Evolutionary conservation across 352 stramenopile genomes (phyloP).

Genomic region (Elongisporangium prolatum): DNA sequence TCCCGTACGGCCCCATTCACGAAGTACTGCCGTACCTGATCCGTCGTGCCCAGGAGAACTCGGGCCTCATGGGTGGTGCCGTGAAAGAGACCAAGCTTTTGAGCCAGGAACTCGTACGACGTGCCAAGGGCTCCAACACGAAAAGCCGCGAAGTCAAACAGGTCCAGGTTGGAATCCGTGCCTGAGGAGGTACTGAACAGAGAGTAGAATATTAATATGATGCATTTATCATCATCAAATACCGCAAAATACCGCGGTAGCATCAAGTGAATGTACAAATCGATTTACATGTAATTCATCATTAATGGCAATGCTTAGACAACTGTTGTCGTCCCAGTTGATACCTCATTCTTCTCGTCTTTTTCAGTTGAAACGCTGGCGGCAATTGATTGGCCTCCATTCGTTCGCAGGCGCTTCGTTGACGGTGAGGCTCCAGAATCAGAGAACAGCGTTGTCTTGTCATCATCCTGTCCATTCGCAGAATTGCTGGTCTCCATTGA

Average conservation of each 20-base stretch:
- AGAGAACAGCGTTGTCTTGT: background rate
- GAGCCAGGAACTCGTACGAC: conserved; percentile 62
- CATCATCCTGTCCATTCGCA: background rate
- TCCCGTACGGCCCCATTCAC: conserved; percentile 95
- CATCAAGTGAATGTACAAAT: too few relatives aligned
- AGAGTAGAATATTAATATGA: background rate
- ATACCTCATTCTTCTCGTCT: background rate
- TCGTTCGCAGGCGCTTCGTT: background rate
- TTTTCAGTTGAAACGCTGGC: background rate
- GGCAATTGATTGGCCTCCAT: background rate
- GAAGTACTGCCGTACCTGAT: conserved; percentile 98
- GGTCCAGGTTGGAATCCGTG: background rate
- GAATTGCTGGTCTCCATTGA: background rate
- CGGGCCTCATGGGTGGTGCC: conserved; percentile 82
- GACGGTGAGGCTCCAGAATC: background rate
- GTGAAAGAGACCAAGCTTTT: conserved; percentile 73
- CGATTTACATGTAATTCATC: background rate
- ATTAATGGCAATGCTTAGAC: background rate
- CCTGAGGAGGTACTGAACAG: background rate
- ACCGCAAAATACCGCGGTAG: too few relatives aligned
- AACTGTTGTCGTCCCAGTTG: background rate
- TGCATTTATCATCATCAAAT: background rate
- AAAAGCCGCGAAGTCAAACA: background rate
- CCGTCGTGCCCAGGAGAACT: conserved; percentile 96
- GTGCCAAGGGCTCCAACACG: conserved; percentile 6